Percentiles rank a stretch among this genome's conserved stretches.
Evolutionary conservation across 148 eudicot species (phyloP).

Genomic region (Chenopodium album): DNA sequence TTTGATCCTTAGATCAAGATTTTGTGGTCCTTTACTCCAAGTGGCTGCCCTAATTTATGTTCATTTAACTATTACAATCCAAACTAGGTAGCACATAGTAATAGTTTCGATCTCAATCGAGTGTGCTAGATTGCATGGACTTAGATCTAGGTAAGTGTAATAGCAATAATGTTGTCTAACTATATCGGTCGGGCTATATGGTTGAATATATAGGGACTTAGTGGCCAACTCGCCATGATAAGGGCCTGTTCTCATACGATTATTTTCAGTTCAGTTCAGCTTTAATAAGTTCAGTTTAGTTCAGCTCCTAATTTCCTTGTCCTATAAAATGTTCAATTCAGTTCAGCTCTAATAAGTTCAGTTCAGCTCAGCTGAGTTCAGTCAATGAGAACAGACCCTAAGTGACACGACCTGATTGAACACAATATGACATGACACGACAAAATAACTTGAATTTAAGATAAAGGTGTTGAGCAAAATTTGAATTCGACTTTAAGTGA

Average conservation of each 20-base stretch:
- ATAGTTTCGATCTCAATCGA: neutral
- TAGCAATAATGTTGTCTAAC: neutral
- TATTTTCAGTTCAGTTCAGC: too few relatives aligned
- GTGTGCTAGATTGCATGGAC: neutral
- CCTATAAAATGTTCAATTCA: too few relatives aligned
- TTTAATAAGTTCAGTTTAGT: too few relatives aligned
- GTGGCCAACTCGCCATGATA: too few relatives aligned
- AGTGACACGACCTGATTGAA: too few relatives aligned
- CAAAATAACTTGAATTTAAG: neutral
- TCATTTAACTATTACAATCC: neutral
- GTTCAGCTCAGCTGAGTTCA: too few relatives aligned
- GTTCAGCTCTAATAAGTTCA: too few relatives aligned
- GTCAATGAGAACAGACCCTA: too few relatives aligned
- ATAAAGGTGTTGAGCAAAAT: too few relatives aligned
- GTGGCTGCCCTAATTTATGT: neutral
- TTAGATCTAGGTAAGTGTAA: neutral
- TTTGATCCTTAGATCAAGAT: neutral
- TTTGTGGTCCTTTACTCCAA: slow-evolving; percentile 29
- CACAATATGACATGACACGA: neutral
- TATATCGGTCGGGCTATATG: neutral
- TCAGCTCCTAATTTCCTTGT: too few relatives aligned
- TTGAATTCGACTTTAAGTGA: neutral
- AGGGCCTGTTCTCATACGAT: too few relatives aligned
- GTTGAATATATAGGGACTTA: neutral
- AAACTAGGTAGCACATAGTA: neutral